Conservation (phyloP, 768 basidiomycete species). For the Boletus huronensis region DNA sequence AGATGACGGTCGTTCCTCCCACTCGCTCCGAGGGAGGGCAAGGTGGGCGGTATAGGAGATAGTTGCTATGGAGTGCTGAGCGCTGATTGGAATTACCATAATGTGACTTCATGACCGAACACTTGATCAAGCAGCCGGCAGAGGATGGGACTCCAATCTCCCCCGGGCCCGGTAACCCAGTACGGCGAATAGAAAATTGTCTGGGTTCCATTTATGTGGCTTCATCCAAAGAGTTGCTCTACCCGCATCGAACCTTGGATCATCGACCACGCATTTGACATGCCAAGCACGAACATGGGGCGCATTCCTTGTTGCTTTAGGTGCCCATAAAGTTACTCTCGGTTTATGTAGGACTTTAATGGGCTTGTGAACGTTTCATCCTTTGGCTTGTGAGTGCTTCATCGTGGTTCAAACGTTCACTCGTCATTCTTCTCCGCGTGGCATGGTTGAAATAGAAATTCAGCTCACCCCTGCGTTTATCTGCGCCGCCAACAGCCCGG, state of each 20-base stretch:
- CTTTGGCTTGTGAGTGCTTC: background rate
- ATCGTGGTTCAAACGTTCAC: background rate
- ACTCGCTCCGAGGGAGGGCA: background rate
- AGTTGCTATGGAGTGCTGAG: background rate
- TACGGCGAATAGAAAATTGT: background rate
- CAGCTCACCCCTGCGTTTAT: too few species aligned
- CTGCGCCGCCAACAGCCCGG: background rate
- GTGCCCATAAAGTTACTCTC: background rate
- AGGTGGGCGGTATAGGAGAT: background rate
- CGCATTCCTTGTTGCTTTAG: too few species aligned
- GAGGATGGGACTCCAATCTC: background rate
- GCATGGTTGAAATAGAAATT: too few species aligned
- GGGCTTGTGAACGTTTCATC: background rate
- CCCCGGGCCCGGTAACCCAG: background rate
- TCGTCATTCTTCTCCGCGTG: background rate
- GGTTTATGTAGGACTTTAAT: background rate
- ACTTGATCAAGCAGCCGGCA: too few species aligned
- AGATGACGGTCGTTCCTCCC: background rate
- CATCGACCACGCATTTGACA: background rate
- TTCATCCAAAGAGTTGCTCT: background rate
- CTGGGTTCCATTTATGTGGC: background rate
- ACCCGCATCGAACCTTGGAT: background rate
- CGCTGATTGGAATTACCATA: background rate
- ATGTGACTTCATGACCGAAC: background rate
- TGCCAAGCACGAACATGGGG: background rate